A percentile compares a stretch with the other conserved stretches of the same genome.
Conservation (phyloP, 2,329 filamentous ascomycete genomes). For the Xylariaceae sp. region DNA sequence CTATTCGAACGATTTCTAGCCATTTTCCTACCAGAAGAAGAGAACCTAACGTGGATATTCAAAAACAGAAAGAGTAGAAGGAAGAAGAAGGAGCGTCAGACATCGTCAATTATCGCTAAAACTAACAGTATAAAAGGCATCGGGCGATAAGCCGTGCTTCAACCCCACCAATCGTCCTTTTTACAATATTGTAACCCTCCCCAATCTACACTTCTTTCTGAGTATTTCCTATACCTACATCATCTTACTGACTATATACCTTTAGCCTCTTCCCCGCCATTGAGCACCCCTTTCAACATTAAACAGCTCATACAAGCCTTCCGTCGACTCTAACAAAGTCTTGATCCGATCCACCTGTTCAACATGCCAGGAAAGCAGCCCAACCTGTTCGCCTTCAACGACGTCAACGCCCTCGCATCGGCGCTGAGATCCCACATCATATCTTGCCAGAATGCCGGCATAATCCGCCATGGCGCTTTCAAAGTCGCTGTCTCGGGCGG, state of each 20-base stretch:
- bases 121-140: no score
- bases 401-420: slow-evolving; percentile 62
- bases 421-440: slow-evolving; percentile 79
- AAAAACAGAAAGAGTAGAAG: neutral
- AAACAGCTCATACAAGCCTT: neutral
- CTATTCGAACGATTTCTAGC: no score
- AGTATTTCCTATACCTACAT: neutral
- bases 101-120: neutral
- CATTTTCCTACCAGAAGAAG: neutral
- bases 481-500: slow-evolving; percentile 91
- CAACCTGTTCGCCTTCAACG: slow-evolving; percentile 76
- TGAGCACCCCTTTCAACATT: neutral
- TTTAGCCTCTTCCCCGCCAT: neutral
- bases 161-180: slow-evolving; percentile 9
- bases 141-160: neutral
- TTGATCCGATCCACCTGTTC: slow-evolving; percentile 8
- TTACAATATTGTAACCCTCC: slow-evolving; percentile 2
- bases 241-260: neutral
- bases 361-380: slow-evolving; percentile 52
- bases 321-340: neutral
- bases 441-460: slow-evolving; percentile 70
- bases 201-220: neutral
- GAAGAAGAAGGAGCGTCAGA: neutral
- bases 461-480: slow-evolving; percentile 77
- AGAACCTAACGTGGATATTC: neutral